Evolutionary conservation across 2,329 filamentous ascomycete genomes (phyloP).

Genomic region (Balansia obtecta): DNA sequence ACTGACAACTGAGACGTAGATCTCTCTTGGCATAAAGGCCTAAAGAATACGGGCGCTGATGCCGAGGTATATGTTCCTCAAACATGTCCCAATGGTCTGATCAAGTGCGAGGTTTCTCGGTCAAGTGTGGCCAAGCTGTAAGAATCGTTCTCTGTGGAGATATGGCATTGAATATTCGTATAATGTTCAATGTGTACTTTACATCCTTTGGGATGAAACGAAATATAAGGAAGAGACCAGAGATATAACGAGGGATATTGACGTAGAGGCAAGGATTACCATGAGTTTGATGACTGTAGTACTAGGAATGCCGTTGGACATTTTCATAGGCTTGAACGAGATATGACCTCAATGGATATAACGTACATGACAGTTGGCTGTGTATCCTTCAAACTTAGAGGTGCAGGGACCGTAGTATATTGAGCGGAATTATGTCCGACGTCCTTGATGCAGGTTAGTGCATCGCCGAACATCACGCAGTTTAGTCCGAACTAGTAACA

Average conservation of each 20-base stretch:
- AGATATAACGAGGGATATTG: neutral
- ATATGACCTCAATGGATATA: neutral
- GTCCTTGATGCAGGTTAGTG: no score
- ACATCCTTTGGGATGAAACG: no score
- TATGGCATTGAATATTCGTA: no score
- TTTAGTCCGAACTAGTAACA: no score
- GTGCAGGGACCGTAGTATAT: neutral
- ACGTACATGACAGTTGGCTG: neutral
- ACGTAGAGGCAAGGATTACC: neutral
- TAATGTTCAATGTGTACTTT: no score
- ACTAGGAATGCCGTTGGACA: neutral
- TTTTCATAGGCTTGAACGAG: neutral
- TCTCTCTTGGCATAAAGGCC: constrained; percentile 88
- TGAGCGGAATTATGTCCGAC: neutral
- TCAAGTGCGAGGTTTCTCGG: constrained; percentile 79
- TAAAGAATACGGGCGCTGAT: constrained; percentile 91
- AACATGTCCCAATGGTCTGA: constrained; percentile 84
- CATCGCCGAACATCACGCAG: no score
- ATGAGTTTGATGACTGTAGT: neutral
- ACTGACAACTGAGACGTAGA: constrained; percentile 36
- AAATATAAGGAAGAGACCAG: neutral
- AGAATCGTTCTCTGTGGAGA: neutral
- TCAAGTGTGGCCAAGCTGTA: constrained; percentile 12
- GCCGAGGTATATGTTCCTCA: constrained; percentile 94
- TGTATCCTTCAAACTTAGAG: neutral